Percentiles rank a stretch among this genome's conserved stretches.
Conservation (phyloP, 2,329 filamentous ascomycete species). For the Pseudocercospora vitis region DNA sequence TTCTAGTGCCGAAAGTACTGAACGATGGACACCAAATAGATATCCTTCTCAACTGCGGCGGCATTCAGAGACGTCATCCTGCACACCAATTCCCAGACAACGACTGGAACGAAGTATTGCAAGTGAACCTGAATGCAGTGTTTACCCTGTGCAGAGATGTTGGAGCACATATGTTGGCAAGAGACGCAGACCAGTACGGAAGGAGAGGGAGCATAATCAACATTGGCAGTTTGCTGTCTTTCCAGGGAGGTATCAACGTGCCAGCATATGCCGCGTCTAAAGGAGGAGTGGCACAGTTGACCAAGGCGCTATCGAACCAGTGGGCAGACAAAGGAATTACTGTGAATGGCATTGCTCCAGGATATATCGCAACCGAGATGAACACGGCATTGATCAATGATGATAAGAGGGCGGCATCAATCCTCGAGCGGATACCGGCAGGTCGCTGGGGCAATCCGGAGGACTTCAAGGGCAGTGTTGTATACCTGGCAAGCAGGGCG, state of each 20-base stretch:
- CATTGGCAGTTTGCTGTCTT: slow-evolving; percentile 75
- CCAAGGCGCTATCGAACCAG: slow-evolving; percentile 82
- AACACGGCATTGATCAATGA: slow-evolving; percentile 79
- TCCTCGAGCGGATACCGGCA: slow-evolving; percentile 77
- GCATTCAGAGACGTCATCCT: slow-evolving; percentile 78
- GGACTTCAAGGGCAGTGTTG: slow-evolving; percentile 80
- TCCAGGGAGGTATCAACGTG: slow-evolving; percentile 85
- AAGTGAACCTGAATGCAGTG: slow-evolving; percentile 81
- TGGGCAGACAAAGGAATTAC: slow-evolving; percentile 78
- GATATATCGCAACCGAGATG: slow-evolving; percentile 94
- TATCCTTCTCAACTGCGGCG: slow-evolving; percentile 82
- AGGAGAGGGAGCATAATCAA: slow-evolving; percentile 77
- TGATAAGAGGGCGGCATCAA: slow-evolving; percentile 66
- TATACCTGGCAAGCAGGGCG: slow-evolving; percentile 75
- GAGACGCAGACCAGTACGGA: slow-evolving; percentile 50
- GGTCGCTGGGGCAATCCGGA: slow-evolving; percentile 80
- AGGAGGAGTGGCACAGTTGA: slow-evolving; percentile 80
- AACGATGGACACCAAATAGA: slow-evolving; percentile 64
- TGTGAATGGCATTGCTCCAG: slow-evolving; percentile 86
- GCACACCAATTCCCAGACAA: slow-evolving; percentile 71
- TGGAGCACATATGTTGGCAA: slow-evolving; percentile 72
- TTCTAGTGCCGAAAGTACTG: slow-evolving; percentile 62
- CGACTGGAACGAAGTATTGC: slow-evolving; percentile 78
- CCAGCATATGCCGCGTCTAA: slow-evolving; percentile 86
- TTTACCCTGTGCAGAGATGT: slow-evolving; percentile 77